Evolutionary conservation across 2,329 filamentous ascomycete genomes (phyloP), one percentile per base, ranked within the genome.

Genomic region (Sarocladium brachiariae): DNA sequence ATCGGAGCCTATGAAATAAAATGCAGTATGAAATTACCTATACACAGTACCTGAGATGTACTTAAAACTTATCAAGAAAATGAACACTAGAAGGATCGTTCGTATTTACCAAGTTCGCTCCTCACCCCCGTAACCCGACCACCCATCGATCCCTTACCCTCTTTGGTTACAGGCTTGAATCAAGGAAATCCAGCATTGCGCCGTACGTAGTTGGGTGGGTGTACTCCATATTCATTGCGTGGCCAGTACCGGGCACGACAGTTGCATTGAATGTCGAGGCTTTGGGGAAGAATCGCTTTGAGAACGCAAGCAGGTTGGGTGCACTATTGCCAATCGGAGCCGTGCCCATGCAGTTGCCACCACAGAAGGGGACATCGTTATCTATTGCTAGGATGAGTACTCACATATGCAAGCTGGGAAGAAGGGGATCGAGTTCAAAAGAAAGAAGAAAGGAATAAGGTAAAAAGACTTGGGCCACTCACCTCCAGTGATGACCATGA

Each of bases 401-500:
- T 3, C 8, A 6, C 14, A 16, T 9, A 19, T 10, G n/a, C 16
- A 35, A 14, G 16, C 2, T 19, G 19, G 8, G 6, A 34, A 21
- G 25, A 23, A 30, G 18, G 16, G 35, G 14, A 33, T 19, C 10
- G 21, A 24, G 51, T 45, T n/a, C 6, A 35, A 35, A n/a, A 52
- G 39, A 24, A 6, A 13, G 14, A 19, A 19, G 2, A 30, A 24
- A 21, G 14, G 16, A 45, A 30, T 31, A 16, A 38, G 34, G n/a
- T 9, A 33, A 19, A 35, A 27, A 46, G 14, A 41, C 13, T 8
- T 7, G 7, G 23, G 9, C 6, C 23, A 54, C 66, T 62, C 53
- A 72, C 72, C 64, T 52, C 81, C 81, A 27, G 79, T 83, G 52
- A 85, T 70, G 47, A 85, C 70, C 41, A 81, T 63, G 0, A 81